A percentile compares a stretch with the other conserved stretches of the same genome.
Conservation (phyloP, 257 asterid genomes). For the Phtheirospermum japonicum region DNA sequence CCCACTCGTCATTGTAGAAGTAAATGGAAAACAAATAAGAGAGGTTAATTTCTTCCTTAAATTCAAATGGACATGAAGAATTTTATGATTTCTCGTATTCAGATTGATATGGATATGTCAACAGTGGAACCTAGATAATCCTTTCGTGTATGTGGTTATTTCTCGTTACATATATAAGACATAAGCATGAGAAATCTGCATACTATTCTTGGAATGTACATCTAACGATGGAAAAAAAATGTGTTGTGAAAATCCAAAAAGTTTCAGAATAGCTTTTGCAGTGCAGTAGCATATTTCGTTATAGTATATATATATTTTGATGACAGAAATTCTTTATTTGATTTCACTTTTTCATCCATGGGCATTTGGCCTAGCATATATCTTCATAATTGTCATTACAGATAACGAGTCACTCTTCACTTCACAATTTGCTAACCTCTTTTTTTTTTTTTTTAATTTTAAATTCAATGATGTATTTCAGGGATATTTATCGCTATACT, state of each 20-base stretch:
- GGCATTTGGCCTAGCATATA: not conserved
- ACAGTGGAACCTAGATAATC: slow-evolving; percentile 13
- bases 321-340: not conserved
- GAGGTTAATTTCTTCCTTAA: not conserved
- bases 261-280: not conserved
- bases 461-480: slow-evolving; percentile 30
- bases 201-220: not conserved
- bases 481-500: slow-evolving; percentile 83
- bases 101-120: not conserved
- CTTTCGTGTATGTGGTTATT: not conserved
- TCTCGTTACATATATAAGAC: too few relatives aligned
- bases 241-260: too few relatives aligned
- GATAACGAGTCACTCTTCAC: too few relatives aligned
- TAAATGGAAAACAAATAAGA: not conserved
- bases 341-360: not conserved
- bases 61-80: slow-evolving; percentile 1
- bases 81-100: not conserved
- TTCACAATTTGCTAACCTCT: not conserved
- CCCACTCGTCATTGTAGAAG: not conserved
- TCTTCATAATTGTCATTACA: not conserved
- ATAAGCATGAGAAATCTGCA: slow-evolving; percentile 1
- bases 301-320: not conserved
- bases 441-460: not conserved
- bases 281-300: too few relatives aligned
- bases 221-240: not conserved